phyloP scores from a whole-genome alignment of 257 asterid species.

The Capsicum chinense region DNA sequence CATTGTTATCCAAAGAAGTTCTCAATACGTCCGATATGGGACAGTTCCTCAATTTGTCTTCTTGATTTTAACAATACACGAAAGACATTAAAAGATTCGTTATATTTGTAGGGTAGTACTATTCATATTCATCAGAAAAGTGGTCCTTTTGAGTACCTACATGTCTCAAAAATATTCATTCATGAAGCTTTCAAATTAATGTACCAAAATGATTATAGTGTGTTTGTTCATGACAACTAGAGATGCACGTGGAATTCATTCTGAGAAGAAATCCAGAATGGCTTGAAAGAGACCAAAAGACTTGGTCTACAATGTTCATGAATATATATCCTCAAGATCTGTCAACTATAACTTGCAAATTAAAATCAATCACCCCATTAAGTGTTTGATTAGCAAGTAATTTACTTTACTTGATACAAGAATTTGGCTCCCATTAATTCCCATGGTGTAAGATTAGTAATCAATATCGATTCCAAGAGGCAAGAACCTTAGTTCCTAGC shows the following conservation, averaged over 20 bases:
- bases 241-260: slow-evolving; percentile 18
- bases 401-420: not conserved
- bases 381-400: not conserved
- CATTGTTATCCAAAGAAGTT: not conserved
- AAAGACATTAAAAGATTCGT: not conserved
- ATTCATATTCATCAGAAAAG: not conserved
- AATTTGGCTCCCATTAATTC: not conserved
- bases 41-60: not conserved
- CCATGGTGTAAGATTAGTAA: not conserved
- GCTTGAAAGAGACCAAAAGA: not conserved
- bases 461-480: not conserved
- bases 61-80: not conserved
- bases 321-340: not conserved
- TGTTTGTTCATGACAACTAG: slow-evolving; percentile 13
- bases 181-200: slow-evolving; percentile 9
- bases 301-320: not conserved
- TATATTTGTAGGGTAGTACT: not conserved
- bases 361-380: not conserved
- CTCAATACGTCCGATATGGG: slow-evolving; percentile 10
- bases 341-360: not conserved
- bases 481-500: not conserved
- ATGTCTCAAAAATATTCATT: not conserved
- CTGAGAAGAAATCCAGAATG: not conserved
- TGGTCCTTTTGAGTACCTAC: slow-evolving; percentile 20
- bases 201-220: not conserved